A percentile compares a stretch with the other conserved stretches of the same genome.
Evolutionary conservation across 176 grass and related monocot species (phyloP).

Genomic region (Avena insularis): DNA sequence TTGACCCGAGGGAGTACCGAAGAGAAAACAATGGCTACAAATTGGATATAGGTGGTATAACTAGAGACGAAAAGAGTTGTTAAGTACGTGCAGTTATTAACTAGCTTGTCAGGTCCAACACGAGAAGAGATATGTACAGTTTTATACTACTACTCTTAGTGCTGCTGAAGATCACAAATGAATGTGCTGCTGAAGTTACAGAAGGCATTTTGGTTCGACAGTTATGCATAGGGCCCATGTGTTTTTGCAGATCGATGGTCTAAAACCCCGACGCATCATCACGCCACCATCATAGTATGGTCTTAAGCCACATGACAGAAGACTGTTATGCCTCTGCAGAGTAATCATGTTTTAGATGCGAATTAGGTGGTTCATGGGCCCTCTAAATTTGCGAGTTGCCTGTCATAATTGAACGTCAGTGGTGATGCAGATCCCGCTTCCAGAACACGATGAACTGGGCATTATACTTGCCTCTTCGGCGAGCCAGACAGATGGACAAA

Average conservation of each 20-base stretch:
- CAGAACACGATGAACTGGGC: neutral
- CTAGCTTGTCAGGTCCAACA: neutral
- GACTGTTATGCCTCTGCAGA: conserved; percentile 8
- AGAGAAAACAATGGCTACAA: neutral
- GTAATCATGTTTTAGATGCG: conserved; percentile 44
- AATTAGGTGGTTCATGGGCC: conserved; percentile 26
- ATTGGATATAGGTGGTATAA: no score
- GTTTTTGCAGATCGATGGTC: neutral
- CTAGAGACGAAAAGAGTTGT: neutral
- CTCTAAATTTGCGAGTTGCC: conserved; percentile 3
- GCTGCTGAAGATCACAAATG: neutral
- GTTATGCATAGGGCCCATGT: conserved; percentile 22
- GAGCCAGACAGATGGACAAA: neutral
- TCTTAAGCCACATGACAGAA: conserved; percentile 37
- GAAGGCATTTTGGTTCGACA: conserved; percentile 4
- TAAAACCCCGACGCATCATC: conserved; percentile 5
- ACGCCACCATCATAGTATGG: conserved; percentile 38
- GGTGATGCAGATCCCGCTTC: neutral
- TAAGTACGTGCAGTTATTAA: neutral
- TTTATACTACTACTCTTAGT: neutral
- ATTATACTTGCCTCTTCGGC: neutral
- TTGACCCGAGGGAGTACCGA: neutral
- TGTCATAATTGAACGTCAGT: conserved; percentile 28
- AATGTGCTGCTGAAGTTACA: neutral
- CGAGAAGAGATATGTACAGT: neutral